Evolutionary conservation across 169 alveolate species (phyloP), one percentile per base, ranked within the genome.

Genomic region (Plasmodium malariae): DNA sequence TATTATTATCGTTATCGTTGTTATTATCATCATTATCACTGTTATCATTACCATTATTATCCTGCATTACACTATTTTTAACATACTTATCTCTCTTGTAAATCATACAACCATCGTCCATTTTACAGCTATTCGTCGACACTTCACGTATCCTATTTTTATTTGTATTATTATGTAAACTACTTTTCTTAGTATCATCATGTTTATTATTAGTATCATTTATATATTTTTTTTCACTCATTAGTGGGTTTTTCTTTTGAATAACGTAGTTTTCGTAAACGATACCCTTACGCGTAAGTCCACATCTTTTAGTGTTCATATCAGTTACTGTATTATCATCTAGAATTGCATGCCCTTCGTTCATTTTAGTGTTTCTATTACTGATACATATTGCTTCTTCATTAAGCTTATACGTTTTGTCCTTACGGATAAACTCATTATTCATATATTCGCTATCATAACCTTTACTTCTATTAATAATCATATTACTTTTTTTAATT

Each of bases 11-110:
- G n/a, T n/a, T n/a, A n/a, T n/a, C n/a, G n/a, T 21, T 14, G 14
- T n/a, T 26, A 57, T 49, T 51, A 45, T 11, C 11, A 19, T 70
- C 65, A 7, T 40, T 36, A 6, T 36, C 48, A 12, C 40, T 37
- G 24, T 21, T 32, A 11, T 11, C 36, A 7, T 19, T 71, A 14
- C 34, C 1, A 62, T 40, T 37, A 0, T n/a, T 45, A 19, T 54
- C 49, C 21, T 9, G 45, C 4, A 14, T 37, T 28, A 36, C 14
- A 19, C 28, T 55, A 55, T 55, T 17, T 11, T 73, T 62, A 11
- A 43, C 55, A 55, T 73, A 63, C 24, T 45, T 73, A 32, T 73
- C 71, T 57, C 87, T 55, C 62, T 30, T 54, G 70, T 55, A 59
- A 32, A 73, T 73, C 24, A 55, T 32, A 62, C 71, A 73, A 19